Evolutionary conservation across 2,329 filamentous ascomycete genomes (phyloP), one percentile per base, ranked within the genome.

Genomic region (Hypoxylon sp.): DNA sequence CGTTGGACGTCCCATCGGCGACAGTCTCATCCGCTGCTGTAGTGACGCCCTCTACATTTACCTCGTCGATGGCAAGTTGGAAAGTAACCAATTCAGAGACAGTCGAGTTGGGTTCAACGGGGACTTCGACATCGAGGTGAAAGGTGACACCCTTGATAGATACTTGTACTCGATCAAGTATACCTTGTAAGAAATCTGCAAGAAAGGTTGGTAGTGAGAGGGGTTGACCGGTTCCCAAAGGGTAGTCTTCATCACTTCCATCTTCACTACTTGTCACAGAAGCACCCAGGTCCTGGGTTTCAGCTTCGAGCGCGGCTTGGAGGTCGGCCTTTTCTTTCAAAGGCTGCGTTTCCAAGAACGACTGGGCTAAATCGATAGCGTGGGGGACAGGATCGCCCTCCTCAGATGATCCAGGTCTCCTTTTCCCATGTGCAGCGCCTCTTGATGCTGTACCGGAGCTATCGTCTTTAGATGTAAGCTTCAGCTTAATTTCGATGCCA

Each of bases 271-370:
- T 83, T 6, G 84, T 74, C 17, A 88, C 78, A 1, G 90, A 91
- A 19, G 89, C 86, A 41, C 86, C 86, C 43, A 92, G 78, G 63
- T 90, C 86, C 61, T 89, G 85, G 0, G 85, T 86, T 75, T 91
- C 88, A 1, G 88, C 86, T 19, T 86, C 83, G 14, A 94, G 79
- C 7, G 90, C 90, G 52, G 90, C 87, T 76, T 94, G 90, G 23
- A 95, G 82, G 74, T 90, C 86, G 63, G 83, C 84, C 69, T 87
- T 90, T 73, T 93, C 91, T 52, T 87, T 83, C 4, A 82, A 81
- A 11, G 91, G 88, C 75, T 93, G 89, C 1, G 90, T 87, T 70
- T 91, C 85, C n/a, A 95, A 82, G 75, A 95, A 95, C 0, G 92
- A 94, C 75, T 91, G 87, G 13, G 93, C 92, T 13, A 96, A 83